Evolutionary conservation across 2,329 filamentous ascomycete genomes (phyloP), one percentile per base, ranked within the genome.

Genomic region (Pyrenochaeta sp.): DNA sequence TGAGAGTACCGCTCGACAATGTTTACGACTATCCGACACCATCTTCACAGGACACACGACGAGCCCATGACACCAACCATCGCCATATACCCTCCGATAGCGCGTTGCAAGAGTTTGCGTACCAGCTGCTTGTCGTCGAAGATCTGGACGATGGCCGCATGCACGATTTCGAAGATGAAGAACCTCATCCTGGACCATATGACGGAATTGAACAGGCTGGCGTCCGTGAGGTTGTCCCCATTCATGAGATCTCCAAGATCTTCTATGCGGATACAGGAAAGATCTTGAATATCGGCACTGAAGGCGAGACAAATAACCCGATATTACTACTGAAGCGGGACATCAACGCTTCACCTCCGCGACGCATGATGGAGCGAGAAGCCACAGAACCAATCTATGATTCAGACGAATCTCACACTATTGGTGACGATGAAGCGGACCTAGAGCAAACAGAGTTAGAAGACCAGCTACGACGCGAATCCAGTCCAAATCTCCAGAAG

Each of bases 251-350:
- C 5, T 91, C 92, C 5, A 97, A 96, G 72, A 92, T 97, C 32
- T 96, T 97, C 77, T 97, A 97, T 71, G 92, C 93, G 0, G 91
- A 96, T 65, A 96, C 92, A 0, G 93, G 93, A 19, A 91, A 91
- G 66, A 91, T 97, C 9, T 82, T 97, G 27, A 96, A 96, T 60
- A 93, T 97, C 54, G 89, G 89, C 13, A 83, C 80, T 2, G 86
- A 90, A 25, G 86, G 84, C 13, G 88, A 90, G 65, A 85, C 85
- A 2, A 92, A 90, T 69, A 91, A 88, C 57, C 90, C 91, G 0
- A 87, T 94, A 0, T 79, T 95, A 1, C 78, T 95, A 0, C 75
- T 95, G 42, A 93, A 93, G 74, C 82, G 91, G 64, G 90, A 94
- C 65, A 64, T 85, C 5, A 83, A 88, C 57, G 88, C 90, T 15